Percentiles rank a stretch among this genome's conserved stretches.
phyloP scores from a whole-genome alignment of 148 eudicot genomes.

The Heliamphora exappendiculata region DNA sequence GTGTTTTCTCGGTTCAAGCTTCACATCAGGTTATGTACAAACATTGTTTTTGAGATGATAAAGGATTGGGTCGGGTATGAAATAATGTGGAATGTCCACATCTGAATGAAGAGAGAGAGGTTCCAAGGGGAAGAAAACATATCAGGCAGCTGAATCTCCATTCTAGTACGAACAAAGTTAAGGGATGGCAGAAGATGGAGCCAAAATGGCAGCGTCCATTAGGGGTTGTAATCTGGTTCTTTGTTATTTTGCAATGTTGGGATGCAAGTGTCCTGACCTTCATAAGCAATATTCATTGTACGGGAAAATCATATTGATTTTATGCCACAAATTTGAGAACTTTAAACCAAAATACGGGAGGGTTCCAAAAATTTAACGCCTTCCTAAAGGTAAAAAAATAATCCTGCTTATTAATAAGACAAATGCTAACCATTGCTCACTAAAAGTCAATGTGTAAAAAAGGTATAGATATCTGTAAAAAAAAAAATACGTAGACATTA shows the following conservation, averaged over 20 bases:
- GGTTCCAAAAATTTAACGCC: too few relatives aligned
- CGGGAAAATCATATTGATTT: too few relatives aligned
- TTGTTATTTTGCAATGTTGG: background rate
- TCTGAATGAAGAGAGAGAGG: background rate
- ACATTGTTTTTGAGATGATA: background rate
- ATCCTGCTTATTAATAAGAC: too few relatives aligned
- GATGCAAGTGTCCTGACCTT: too few relatives aligned
- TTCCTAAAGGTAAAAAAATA: too few relatives aligned
- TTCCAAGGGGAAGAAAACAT: constrained; percentile 6
- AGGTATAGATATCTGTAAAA: too few relatives aligned
- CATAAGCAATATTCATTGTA: too few relatives aligned
- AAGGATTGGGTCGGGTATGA: background rate
- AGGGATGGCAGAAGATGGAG: background rate
- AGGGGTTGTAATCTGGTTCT: background rate
- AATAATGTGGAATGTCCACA: background rate
- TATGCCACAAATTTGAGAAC: background rate
- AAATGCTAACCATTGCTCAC: too few relatives aligned
- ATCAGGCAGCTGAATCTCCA: background rate
- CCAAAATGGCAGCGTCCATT: constrained; percentile 1
- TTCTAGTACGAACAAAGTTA: constrained; percentile 2
- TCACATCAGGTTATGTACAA: too few relatives aligned
- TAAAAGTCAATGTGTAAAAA: too few relatives aligned
- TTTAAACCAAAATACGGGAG: background rate
- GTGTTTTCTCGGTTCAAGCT: too few relatives aligned
- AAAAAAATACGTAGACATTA: too few relatives aligned